Evolutionary conservation across 2,329 filamentous ascomycete species (phyloP), one percentile per base, ranked within the genome.

Genomic region (Rugonectria rugulosa): DNA sequence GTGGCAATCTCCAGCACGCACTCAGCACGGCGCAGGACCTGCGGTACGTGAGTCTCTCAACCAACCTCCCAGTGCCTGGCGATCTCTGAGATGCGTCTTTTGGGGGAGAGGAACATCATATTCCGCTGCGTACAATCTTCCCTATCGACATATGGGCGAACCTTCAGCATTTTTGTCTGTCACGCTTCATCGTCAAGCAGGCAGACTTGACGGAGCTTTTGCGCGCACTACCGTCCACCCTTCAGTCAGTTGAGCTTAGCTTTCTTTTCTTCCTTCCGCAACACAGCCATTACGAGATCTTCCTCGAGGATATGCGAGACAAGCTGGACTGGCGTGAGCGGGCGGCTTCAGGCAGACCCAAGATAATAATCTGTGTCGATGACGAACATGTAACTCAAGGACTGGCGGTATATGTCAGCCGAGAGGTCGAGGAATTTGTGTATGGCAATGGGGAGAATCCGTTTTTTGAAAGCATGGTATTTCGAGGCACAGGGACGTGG

Each of bases 161-260:
- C 15, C 46, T 49, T 17, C 36, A 20, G 8, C 24, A 48, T 19
- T 48, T 48, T 23, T 9, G 45, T 29, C 34, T 48, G 5, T 48
- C 17, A 5, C 45, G 45, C 23, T 38, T 48, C 17, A 15, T 40
- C 15, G 34, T 40, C 4, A 15, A 20, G 11, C 23, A 48, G 17
- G 34, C 21, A 6, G 45, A 48, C 12, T 21, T 73, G 2, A 50
- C 75, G 3, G 45, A 54, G 0, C 45, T 74, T 2, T 66, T 77
- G 10, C 31, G 40, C 0, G 48, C 42, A 0, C 44, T 77, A 1
- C 72, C 70, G 4, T 7, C 19, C 0, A 69, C 68, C 1, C 19
- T 75, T 1, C 60, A 63, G 9, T 70, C 69, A 2, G 54, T 75
- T 1, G 67, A 77, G 23, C 58, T 77, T 6, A 75, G 71, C 38